A percentile compares a stretch with the other conserved stretches of the same genome.
phyloP scores from a whole-genome alignment of 345 rosid genomes.

The Populus tremula region DNA sequence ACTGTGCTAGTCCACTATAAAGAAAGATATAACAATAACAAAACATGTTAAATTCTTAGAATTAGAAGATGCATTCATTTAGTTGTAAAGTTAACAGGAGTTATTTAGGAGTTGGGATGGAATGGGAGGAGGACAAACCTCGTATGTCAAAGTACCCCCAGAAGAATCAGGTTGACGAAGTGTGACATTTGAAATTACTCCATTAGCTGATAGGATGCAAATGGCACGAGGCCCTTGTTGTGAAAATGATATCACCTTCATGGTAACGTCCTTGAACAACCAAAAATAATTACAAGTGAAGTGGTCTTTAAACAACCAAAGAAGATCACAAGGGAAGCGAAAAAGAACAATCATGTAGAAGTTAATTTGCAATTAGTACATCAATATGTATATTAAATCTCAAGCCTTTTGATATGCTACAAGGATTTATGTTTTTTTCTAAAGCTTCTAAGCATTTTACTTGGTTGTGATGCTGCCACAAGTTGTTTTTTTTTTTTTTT shows the following conservation, averaged over 20 bases:
- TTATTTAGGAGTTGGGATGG: neutral
- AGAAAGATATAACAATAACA: neutral
- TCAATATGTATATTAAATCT: too few species aligned
- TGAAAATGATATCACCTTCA: constrained; percentile 96
- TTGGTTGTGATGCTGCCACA: too few species aligned
- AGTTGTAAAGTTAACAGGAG: neutral
- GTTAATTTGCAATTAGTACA: neutral
- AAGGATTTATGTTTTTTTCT: too few species aligned
- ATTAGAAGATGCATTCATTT: neutral
- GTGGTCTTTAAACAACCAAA: constrained; percentile 3
- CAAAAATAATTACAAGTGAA: neutral
- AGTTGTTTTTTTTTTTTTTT: too few species aligned
- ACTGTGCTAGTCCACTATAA: neutral
- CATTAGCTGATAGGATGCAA: constrained; percentile 88
- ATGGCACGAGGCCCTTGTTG: constrained; percentile 99
- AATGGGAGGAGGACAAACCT: constrained; percentile 45
- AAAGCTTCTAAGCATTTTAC: too few species aligned
- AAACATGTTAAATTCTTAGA: neutral
- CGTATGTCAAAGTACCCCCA: constrained; percentile 97
- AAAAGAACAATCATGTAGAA: neutral
- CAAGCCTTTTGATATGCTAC: too few species aligned
- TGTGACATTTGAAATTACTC: constrained; percentile 87
- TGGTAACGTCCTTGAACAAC: constrained; percentile 73
- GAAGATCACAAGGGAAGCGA: constrained; percentile 9
- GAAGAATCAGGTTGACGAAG: constrained; percentile 99